phyloP scores from a whole-genome alignment of 768 basidiomycete genomes.

The Russula earlei region DNA sequence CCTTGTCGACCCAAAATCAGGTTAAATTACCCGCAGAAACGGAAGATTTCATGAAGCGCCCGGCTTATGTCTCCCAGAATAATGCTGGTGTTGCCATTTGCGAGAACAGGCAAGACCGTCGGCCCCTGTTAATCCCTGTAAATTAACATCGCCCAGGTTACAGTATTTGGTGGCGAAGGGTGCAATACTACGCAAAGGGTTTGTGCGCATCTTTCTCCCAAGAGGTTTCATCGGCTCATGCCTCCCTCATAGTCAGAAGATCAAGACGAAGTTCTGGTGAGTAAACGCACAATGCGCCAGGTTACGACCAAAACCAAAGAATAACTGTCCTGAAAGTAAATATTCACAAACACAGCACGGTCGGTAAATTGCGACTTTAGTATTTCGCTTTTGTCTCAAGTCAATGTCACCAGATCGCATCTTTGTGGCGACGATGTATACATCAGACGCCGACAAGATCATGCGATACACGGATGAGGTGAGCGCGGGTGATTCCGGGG shows the following conservation, averaged over 20 bases:
- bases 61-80: conserved; percentile 74
- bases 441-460: conserved; percentile 61
- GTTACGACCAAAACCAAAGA: neutral
- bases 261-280: conserved; percentile 78
- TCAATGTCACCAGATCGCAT: conserved; percentile 45
- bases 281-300: conserved; percentile 19
- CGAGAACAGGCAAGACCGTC: conserved; percentile 56
- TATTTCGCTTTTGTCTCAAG: neutral
- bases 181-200: conserved; percentile 81
- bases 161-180: conserved; percentile 86
- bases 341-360: conserved; percentile 52
- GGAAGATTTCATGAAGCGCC: conserved; percentile 78
- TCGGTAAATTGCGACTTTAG: conserved; percentile 24
- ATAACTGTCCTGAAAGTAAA: conserved; percentile 39
- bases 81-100: conserved; percentile 70
- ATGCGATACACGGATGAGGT: conserved; percentile 82
- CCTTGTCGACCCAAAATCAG: conserved; percentile 29
- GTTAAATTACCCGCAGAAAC: conserved; percentile 83
- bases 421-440: conserved; percentile 77
- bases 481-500: conserved; percentile 14
- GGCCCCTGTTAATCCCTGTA: neutral
- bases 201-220: conserved; percentile 24
- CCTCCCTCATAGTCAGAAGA: conserved; percentile 52
- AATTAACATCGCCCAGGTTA: conserved; percentile 40
- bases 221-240: conserved; percentile 19